phyloP scores from a whole-genome alignment of 345 rosid species.

The Anastatica hierochuntica region DNA sequence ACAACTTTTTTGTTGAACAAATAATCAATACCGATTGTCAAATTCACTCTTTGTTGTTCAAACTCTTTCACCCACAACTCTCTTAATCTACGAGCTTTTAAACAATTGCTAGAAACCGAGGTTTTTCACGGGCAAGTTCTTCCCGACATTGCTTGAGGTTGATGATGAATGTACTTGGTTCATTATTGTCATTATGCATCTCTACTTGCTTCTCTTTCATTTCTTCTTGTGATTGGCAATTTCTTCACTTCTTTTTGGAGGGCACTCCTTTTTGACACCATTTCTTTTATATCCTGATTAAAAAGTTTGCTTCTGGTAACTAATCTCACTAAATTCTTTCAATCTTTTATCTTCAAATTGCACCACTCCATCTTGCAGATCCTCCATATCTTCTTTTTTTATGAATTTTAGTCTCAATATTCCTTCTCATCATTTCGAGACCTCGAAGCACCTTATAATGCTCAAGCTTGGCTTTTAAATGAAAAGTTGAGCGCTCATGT shows the following conservation, averaged over 20 bases:
- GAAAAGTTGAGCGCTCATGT: conserved; percentile 45
- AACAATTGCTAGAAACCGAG: conserved; percentile 50
- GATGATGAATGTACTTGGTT: conserved; percentile 49
- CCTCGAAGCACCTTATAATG: conserved; percentile 46
- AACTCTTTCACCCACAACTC: conserved; percentile 64
- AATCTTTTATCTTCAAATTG: conserved; percentile 41
- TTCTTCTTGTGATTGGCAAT: conserved; percentile 41
- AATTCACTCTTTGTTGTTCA: no score
- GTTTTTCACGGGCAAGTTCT: conserved; percentile 43
- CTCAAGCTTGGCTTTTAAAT: conserved; percentile 42
- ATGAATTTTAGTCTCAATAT: conserved; percentile 34
- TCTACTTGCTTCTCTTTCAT: conserved; percentile 50
- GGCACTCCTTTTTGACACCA: conserved; percentile 34
- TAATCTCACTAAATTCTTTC: conserved; percentile 36
- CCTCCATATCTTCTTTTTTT: conserved; percentile 47
- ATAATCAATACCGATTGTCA: no score
- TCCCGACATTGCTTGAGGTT: conserved; percentile 57
- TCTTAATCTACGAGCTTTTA: conserved; percentile 58
- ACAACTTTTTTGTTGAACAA: no score
- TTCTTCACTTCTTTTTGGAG: conserved; percentile 48
- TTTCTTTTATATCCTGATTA: conserved; percentile 47
- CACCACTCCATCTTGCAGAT: conserved; percentile 30
- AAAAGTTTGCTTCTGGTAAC: conserved; percentile 40
- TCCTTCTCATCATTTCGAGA: conserved; percentile 45
- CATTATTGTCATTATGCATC: conserved; percentile 59